Conservation (phyloP, 2,329 filamentous ascomycete species). For the Aspergillus chevalieri region DNA sequence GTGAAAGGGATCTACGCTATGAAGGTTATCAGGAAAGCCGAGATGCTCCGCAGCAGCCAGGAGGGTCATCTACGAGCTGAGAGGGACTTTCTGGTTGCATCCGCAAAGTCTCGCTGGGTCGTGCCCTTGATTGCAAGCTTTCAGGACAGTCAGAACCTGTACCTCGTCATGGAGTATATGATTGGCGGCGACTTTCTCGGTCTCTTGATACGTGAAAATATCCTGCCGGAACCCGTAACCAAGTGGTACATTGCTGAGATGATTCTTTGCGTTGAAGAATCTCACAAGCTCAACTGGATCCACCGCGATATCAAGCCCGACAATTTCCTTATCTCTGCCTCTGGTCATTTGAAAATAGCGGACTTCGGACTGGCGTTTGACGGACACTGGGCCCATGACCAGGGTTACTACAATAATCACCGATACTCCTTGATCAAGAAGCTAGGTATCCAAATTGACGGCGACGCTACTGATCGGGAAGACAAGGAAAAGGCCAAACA, state of each 20-base stretch:
- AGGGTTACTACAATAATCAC: slow-evolving; percentile 77
- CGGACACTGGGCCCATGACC: slow-evolving; percentile 89
- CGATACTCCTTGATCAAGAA: slow-evolving; percentile 72
- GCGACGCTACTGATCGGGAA: slow-evolving; percentile 64
- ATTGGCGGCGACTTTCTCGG: slow-evolving; percentile 91
- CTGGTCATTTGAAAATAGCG: slow-evolving; percentile 88
- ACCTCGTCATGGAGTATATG: slow-evolving; percentile 98
- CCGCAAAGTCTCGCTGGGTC: slow-evolving; percentile 83
- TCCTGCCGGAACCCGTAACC: slow-evolving; percentile 69
- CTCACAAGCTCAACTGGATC: slow-evolving; percentile 81
- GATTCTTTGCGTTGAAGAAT: slow-evolving; percentile 90
- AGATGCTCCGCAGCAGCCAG: slow-evolving; percentile 85
- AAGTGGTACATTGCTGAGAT: slow-evolving; percentile 92
- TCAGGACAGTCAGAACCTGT: slow-evolving; percentile 76
- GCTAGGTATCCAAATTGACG: slow-evolving; percentile 65
- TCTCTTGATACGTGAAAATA: slow-evolving; percentile 75
- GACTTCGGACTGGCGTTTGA: slow-evolving; percentile 96
- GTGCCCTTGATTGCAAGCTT: slow-evolving; percentile 84
- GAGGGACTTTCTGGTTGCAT: slow-evolving; percentile 82
- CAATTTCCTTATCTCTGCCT: slow-evolving; percentile 86
- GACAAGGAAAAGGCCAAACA: slow-evolving; percentile 39
- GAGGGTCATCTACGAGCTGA: slow-evolving; percentile 90
- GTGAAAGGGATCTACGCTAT: slow-evolving; percentile 73
- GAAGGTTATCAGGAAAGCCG: slow-evolving; percentile 93
- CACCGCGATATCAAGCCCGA: slow-evolving; percentile 96